phyloP scores from a whole-genome alignment of 2,329 filamentous ascomycete species.

The Orbilia javanica region DNA sequence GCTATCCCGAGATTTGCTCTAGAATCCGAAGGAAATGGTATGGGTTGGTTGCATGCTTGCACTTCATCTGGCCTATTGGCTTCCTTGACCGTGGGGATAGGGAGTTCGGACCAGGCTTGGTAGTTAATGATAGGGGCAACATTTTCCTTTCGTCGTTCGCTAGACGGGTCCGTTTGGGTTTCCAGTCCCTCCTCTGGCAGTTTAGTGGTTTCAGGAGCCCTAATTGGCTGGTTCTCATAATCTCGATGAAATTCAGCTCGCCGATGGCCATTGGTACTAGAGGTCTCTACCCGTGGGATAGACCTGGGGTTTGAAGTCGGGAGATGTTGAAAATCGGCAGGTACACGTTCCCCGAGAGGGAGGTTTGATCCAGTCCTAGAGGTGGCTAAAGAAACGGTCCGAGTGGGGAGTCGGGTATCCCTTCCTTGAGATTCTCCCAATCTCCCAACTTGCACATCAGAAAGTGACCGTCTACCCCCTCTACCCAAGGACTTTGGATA shows the following conservation, averaged over 20 bases:
- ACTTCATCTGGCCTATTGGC: background rate
- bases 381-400: slow-evolving; percentile 21
- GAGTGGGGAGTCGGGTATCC: background rate
- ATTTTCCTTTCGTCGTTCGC: slow-evolving; percentile 41
- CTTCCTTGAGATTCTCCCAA: background rate
- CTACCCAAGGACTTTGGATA: background rate
- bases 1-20: background rate
- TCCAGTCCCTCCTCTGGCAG: background rate
- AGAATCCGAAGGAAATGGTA: background rate
- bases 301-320: background rate
- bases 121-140: slow-evolving; percentile 14
- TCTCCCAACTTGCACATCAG: slow-evolving; percentile 4
- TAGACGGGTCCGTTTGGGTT: background rate
- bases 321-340: background rate
- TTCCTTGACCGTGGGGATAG: background rate
- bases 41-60: background rate
- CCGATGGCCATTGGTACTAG: background rate
- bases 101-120: background rate
- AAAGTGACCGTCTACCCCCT: slow-evolving; percentile 23
- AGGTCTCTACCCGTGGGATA: background rate
- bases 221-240: background rate
- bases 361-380: no score
- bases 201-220: background rate
- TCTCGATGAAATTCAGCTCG: background rate
- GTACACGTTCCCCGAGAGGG: background rate